A percentile compares a stretch with the other conserved stretches of the same genome.
phyloP scores from a whole-genome alignment of 2,329 filamentous ascomycete genomes.

The Aureobasidium musti region DNA sequence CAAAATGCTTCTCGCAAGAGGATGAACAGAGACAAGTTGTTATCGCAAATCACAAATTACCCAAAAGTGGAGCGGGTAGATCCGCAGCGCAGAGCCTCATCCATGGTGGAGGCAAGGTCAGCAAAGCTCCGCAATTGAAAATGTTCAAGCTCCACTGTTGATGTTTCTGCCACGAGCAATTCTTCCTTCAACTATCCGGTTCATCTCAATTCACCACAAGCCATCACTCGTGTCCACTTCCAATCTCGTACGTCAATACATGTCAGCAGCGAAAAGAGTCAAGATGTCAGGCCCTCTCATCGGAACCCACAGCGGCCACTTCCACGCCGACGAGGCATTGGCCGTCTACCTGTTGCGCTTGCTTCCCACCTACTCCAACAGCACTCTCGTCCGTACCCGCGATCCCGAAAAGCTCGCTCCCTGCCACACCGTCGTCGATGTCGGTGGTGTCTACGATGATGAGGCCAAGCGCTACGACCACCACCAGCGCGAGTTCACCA shows the following conservation, averaged over 20 bases:
- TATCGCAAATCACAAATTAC: not conserved
- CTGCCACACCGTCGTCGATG: slow-evolving; percentile 95
- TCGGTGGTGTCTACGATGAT: slow-evolving; percentile 91
- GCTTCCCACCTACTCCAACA: slow-evolving; percentile 75
- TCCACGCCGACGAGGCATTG: slow-evolving; percentile 97
- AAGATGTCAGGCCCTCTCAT: slow-evolving; percentile 73
- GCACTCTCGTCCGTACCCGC: slow-evolving; percentile 80
- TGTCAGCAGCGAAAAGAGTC: slow-evolving; percentile 68
- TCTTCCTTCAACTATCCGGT: not conserved
- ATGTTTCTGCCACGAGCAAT: slow-evolving; percentile 25
- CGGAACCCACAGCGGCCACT: slow-evolving; percentile 96
- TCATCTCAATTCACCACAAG: not conserved
- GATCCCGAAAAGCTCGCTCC: slow-evolving; percentile 74
- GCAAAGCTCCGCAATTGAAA: slow-evolving; percentile 9
- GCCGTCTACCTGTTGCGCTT: slow-evolving; percentile 94
- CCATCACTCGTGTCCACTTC: not conserved
- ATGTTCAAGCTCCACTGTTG: slow-evolving; percentile 1
- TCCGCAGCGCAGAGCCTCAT: slow-evolving; percentile 17
- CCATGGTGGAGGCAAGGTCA: slow-evolving; percentile 9
- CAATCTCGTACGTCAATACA: slow-evolving; percentile 11
- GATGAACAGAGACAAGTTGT: not conserved
- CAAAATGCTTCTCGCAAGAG: too few relatives aligned
- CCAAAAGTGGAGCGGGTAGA: not conserved
- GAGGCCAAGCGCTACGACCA: slow-evolving; percentile 83
- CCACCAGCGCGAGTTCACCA: slow-evolving; percentile 88